Evolutionary conservation across 352 stramenopile species (phyloP).

Genomic region (Phytophthora citrophthora): DNA sequence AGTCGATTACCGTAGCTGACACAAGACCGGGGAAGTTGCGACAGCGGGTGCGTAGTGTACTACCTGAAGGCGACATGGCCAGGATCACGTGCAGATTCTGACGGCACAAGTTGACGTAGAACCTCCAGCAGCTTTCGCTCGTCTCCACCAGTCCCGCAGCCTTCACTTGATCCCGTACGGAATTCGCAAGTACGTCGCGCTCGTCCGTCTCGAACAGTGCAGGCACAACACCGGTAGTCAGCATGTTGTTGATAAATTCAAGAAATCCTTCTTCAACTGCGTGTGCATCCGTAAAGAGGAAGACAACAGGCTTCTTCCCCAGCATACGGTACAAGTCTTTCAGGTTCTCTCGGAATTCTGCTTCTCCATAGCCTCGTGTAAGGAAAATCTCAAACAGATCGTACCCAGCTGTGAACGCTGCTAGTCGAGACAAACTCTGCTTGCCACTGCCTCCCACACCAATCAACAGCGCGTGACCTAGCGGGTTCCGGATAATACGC

Average conservation of each 20-base stretch:
- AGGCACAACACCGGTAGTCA: slow-evolving; percentile 94
- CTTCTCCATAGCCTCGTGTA: slow-evolving; percentile 92
- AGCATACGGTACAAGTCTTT: slow-evolving; percentile 94
- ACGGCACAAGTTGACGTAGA: slow-evolving; percentile 93
- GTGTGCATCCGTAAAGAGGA: slow-evolving; percentile 96
- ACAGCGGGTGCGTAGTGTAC: slow-evolving; percentile 93
- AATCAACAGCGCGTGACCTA: slow-evolving; percentile 94
- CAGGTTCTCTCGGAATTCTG: slow-evolving; percentile 94
- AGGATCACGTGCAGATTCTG: slow-evolving; percentile 96
- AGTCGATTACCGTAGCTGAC: slow-evolving; percentile 94
- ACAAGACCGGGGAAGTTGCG: slow-evolving; percentile 95
- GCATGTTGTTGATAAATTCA: slow-evolving; percentile 98
- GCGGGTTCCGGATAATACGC: slow-evolving; percentile 92
- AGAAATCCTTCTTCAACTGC: slow-evolving; percentile 96
- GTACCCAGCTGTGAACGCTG: slow-evolving; percentile 93
- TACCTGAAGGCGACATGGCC: slow-evolving; percentile 94
- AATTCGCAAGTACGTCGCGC: slow-evolving; percentile 83
- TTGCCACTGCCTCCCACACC: slow-evolving; percentile 95
- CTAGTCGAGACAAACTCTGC: slow-evolving; percentile 92
- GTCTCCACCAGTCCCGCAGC: slow-evolving; percentile 89
- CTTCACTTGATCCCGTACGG: slow-evolving; percentile 91
- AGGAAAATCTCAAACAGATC: slow-evolving; percentile 96
- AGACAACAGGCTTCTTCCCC: slow-evolving; percentile 90
- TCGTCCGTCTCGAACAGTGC: slow-evolving; percentile 94
- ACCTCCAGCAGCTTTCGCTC: slow-evolving; percentile 94